Conservation (phyloP, 257 asterid species). For the Capsicum rhomboideum region DNA sequence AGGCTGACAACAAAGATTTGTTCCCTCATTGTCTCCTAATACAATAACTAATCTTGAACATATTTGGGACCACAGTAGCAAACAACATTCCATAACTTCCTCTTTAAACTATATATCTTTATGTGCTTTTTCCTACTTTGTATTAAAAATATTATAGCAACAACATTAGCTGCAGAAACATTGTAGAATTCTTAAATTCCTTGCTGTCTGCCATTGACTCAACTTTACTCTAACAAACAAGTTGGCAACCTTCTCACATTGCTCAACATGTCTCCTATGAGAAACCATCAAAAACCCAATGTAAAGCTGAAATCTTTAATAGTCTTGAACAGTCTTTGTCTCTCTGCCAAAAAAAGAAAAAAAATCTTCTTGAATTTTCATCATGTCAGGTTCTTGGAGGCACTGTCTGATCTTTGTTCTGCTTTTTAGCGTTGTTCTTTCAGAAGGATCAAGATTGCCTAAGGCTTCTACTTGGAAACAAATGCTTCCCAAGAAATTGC, state of each 20-base stretch:
- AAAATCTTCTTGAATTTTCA: conserved; percentile 7
- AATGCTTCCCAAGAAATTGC: conserved; percentile 88
- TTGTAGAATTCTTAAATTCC: conserved; percentile 29
- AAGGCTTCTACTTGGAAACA: conserved; percentile 56
- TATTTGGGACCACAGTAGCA: conserved; percentile 21
- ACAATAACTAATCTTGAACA: neutral
- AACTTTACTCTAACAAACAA: conserved; percentile 61
- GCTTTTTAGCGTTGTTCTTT: conserved; percentile 42
- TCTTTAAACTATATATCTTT: conserved; percentile 14
- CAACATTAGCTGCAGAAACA: conserved; percentile 23
- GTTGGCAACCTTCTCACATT: conserved; percentile 48
- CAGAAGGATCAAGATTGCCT: conserved; percentile 66
- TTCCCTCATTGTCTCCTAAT: conserved; percentile 26
- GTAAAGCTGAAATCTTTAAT: conserved; percentile 3
- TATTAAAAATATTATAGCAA: conserved; percentile 23
- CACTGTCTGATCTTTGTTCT: conserved; percentile 35
- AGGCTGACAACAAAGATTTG: conserved; percentile 44
- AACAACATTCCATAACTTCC: conserved; percentile 17
- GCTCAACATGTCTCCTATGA: conserved; percentile 49
- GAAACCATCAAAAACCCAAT: conserved; percentile 30
- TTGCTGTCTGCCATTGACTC: conserved; percentile 72
- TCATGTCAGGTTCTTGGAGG: conserved; percentile 46
- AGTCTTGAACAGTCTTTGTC: conserved; percentile 7
- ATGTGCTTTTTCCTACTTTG: neutral
- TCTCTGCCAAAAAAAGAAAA: neutral